A percentile compares a stretch with the other conserved stretches of the same genome.
Conservation (phyloP, 495 filamentous ascomycete genomes). For the Penicillium cinerascens region DNA sequence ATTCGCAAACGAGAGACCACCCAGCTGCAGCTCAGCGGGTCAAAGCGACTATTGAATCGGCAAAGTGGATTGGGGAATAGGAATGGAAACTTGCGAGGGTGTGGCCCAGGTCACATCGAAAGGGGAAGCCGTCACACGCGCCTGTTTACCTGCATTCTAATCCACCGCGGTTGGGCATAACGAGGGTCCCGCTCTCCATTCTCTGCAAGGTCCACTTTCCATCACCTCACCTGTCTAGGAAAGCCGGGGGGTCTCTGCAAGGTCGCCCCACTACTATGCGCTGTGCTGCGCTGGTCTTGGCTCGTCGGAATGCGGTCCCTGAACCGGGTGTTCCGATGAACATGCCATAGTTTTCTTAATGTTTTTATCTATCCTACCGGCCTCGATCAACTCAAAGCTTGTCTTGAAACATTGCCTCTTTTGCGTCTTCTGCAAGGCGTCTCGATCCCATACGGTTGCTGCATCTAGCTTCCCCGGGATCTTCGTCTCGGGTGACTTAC, state of each 20-base stretch:
- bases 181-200: background rate
- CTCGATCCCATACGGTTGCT: no score
- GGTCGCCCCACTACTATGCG: conserved; percentile 4
- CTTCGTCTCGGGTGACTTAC: background rate
- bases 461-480: background rate
- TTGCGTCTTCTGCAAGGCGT: no score
- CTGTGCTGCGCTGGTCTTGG: background rate
- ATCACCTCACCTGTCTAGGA: conserved; percentile 3
- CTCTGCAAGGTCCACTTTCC: background rate
- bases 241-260: conserved; percentile 20
- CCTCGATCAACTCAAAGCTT: no score
- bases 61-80: background rate
- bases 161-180: background rate
- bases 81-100: background rate
- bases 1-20: conserved; percentile 12
- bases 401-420: no score
- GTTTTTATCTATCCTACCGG: background rate
- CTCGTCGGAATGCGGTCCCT: conserved; percentile 4
- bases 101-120: conserved; percentile 8
- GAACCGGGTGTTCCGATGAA: background rate
- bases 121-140: conserved; percentile 18
- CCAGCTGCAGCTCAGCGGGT: conserved; percentile 7
- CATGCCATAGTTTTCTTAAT: background rate
- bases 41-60: conserved; percentile 17
- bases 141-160: conserved; percentile 13